Conservation (phyloP, 257 asterid genomes). For the Striga asiatica region DNA sequence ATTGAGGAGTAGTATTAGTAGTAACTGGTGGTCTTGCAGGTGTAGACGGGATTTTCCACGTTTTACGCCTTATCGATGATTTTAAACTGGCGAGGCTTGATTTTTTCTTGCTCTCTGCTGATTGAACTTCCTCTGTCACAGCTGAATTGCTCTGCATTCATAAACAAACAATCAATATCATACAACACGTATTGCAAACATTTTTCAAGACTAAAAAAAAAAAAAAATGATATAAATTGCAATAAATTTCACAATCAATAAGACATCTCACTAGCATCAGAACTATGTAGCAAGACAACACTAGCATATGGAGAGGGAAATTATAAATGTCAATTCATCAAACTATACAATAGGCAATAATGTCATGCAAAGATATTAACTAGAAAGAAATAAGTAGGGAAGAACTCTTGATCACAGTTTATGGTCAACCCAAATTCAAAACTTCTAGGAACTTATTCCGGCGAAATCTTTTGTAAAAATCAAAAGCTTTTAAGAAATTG, state of each 20-base stretch:
- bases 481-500: neutral
- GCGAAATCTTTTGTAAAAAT: neutral
- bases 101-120: conserved; percentile 49
- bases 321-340: too few species aligned
- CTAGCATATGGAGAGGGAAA: too few species aligned
- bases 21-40: conserved; percentile 36
- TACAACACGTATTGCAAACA: neutral
- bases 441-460: neutral
- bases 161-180: neutral
- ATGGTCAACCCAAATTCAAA: too few species aligned
- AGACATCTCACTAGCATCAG: too few species aligned
- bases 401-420: too few species aligned
- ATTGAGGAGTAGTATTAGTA: neutral
- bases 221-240: too few species aligned
- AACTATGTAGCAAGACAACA: too few species aligned
- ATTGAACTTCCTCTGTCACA: conserved; percentile 32
- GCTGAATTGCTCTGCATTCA: conserved; percentile 27
- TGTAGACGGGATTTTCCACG: conserved; percentile 37
- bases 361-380: too few species aligned
- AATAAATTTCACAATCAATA: too few species aligned
- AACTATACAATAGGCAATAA: too few species aligned
- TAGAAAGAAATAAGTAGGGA: too few species aligned
- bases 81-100: conserved; percentile 46
- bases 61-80: conserved; percentile 43
- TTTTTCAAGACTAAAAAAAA: too few species aligned